Evolutionary conservation across 805 yeast genomes (phyloP), one percentile per base, ranked within the genome.

Genomic region (Candida dajiaensis): DNA sequence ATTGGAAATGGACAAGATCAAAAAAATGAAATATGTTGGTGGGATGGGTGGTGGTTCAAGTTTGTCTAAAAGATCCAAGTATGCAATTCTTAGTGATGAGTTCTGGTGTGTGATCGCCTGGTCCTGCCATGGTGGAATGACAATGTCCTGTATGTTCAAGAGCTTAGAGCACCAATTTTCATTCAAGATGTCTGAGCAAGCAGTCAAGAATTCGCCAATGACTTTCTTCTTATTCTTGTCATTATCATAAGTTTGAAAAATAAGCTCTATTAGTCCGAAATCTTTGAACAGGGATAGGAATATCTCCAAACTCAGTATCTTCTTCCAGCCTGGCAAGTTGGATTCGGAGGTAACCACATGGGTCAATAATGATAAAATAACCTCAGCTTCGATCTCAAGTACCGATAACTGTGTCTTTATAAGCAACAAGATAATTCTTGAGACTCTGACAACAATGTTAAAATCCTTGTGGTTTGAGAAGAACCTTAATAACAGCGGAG

Each of bases 21-120:
- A 69, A 59, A 71, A 77, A 42, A 78, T 68, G 1, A 79, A 63
- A 48, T 94, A 90, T 0, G 83, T 74, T 6, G 69, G 70, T 2
- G 94, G 86, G 2, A 74, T 67, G 1, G 70, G 57, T 0, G 97
- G 97, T 0, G 96, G 82, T 23, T 86, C 95, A 0, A 69, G 55
- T 57, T 89, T 89, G 59, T 92, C 98, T 21, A 94, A 71, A 44
- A 83, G 76, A 46, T 92, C 97, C 26, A 90, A 70, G 47, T 80
- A 74, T 13, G 80, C 67, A 0, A 82, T 70, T 53, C 80, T 77
- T 41, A 76, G 64, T 2, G 69, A 58, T 0, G 86, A 76, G 11
- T 61, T 62, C 4, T 68, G 63, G 15, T 63, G 59, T 0, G 81
- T 71, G 25, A 82, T 64, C 0, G 69, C 59, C 4, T 65, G 57